These are phyloP conservation scores for Coemansia umbellata DNA, from an alignment of 192 early-diverging fungal species.

Conservation along the genomic window DNA sequence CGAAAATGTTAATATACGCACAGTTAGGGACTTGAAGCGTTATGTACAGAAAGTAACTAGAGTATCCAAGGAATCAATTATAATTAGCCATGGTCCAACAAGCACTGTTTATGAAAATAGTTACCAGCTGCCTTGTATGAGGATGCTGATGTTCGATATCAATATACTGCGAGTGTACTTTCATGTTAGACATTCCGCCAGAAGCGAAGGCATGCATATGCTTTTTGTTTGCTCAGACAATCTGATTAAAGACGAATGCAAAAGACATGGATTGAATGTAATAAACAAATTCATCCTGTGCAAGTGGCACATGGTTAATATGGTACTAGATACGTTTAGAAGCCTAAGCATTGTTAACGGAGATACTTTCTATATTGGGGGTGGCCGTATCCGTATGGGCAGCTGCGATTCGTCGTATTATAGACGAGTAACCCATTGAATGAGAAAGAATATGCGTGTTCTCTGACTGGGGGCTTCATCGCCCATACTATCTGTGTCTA, in stretches of 20 bases:
- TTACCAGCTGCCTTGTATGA: neutral
- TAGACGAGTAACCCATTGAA: no score
- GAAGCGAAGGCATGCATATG: neutral
- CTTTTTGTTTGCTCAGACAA: neutral
- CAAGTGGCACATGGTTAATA: neutral
- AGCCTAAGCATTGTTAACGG: neutral
- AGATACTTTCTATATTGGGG: neutral
- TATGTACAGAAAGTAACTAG: neutral
- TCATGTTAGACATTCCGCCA: neutral
- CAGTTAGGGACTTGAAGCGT: neutral
- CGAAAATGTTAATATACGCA: neutral
- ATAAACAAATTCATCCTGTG: neutral
- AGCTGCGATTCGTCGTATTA: no score
- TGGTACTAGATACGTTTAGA: neutral
- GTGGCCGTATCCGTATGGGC: neutral
- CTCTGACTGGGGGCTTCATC: no score
- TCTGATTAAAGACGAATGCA: neutral
- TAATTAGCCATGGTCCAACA: neutral
- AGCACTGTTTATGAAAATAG: neutral
- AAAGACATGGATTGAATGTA: neutral
- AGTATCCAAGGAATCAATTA: neutral
- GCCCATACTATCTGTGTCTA: no score
- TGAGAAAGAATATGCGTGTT: no score
- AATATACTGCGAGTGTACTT: slow-evolving; percentile 2
- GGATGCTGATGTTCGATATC: neutral